Evolutionary conservation across 2,329 filamentous ascomycete species (phyloP), one percentile per base, ranked within the genome.

Genomic region (Trichoderma sp.): DNA sequence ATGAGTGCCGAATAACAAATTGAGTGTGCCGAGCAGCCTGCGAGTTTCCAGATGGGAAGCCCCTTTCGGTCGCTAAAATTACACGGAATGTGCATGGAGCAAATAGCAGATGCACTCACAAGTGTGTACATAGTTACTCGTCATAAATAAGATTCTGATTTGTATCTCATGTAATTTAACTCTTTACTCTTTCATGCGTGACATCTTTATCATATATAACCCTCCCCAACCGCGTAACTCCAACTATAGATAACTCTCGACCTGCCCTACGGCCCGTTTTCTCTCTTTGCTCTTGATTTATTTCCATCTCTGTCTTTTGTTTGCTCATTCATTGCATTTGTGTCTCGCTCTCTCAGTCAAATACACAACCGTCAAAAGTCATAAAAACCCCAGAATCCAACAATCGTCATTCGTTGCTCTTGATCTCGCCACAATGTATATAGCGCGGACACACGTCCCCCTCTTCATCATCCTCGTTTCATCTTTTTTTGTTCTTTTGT

Each of bases 341-440:
- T 71, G 50, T 14, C 31, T 38, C 53, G 33, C 63, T 72, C 60
- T 71, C 64, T 29, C 41, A 41, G 56, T 73, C 71, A 64, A 35
- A 56, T 53, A 29, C 62, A 38, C 21, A 72, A 24, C 68, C 56
- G 63, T 59, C 50, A 64, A 64, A 56, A n/a, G 45, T 45, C 21
- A 71, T 67, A 74, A 78, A 77, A 76, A 76, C 76, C 76, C 35
- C 67, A 71, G 67, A 45, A 71, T 78, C 78, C 78, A 79, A 78
- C 60, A 65, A 24, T 76, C 77, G 56, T 79, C 66, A 63, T 74
- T 71, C 74, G 62, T 74, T 67, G 16, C 63, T 59, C 74, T 76
- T 65, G 31, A 75, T 69, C 74, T 53, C 59, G 45, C 41, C 71
- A 53, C 35, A 56, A 27, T 64, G 59, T 31, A 38, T 63, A 33